Evolutionary conservation across 1,284 basidiomycete species (phyloP).

Genomic region (Ceratobasidium sp.): DNA sequence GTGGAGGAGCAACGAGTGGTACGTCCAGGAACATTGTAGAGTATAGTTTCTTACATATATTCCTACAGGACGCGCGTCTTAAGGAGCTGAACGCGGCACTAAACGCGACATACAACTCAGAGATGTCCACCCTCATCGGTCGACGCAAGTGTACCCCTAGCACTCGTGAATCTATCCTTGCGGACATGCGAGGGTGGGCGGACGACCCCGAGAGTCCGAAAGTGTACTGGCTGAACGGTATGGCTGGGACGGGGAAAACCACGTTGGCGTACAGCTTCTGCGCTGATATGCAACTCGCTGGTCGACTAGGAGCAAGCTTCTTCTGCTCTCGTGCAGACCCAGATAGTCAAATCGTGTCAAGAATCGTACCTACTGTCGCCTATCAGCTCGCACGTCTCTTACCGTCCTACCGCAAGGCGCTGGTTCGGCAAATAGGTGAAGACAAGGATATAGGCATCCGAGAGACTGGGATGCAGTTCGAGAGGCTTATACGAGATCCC

Average conservation of each 20-base stretch:
- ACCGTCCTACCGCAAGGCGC: neutral
- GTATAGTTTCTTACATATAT: neutral
- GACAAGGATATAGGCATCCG: neutral
- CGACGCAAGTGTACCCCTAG: conserved; percentile 24
- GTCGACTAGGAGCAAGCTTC: conserved; percentile 52
- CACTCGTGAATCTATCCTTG: conserved; percentile 48
- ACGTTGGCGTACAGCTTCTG: conserved; percentile 52
- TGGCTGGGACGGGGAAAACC: too few species aligned
- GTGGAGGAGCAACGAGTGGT: neutral
- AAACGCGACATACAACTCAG: neutral
- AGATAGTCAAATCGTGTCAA: conserved; percentile 6
- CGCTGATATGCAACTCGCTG: conserved; percentile 16
- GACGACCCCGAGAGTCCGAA: conserved; percentile 4
- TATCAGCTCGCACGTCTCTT: conserved; percentile 32
- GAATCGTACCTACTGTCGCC: conserved; percentile 34
- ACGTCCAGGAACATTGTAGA: neutral
- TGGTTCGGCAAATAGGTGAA: neutral
- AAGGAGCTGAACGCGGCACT: neutral
- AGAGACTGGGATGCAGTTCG: conserved; percentile 4
- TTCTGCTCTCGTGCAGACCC: conserved; percentile 54
- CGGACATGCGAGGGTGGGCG: conserved; percentile 47
- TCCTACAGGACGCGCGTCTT: neutral
- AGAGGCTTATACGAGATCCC: conserved; percentile 31
- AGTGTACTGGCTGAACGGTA: conserved; percentile 52
- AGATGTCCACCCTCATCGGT: neutral